phyloP scores from a whole-genome alignment of 2,329 filamentous ascomycete species.

The Talaromyces sp. region DNA sequence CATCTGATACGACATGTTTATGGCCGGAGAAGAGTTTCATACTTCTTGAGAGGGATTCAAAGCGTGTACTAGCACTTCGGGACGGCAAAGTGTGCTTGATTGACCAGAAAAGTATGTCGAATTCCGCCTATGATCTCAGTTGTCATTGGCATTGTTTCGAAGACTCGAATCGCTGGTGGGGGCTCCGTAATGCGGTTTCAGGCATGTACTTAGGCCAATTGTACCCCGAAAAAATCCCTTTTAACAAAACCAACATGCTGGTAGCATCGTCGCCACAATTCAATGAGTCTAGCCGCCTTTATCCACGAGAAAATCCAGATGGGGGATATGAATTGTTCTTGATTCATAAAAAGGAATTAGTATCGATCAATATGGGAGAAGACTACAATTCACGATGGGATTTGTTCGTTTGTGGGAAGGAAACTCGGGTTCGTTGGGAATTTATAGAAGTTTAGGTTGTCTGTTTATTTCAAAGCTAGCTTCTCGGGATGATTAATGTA shows the following conservation, averaged over 20 bases:
- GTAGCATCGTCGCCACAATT: neutral
- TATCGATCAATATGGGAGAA: neutral
- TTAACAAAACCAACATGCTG: neutral
- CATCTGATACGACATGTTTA: neutral
- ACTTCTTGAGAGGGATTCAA: neutral
- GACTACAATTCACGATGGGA: neutral
- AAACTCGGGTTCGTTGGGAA: neutral
- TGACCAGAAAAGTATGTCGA: neutral
- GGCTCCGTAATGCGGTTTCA: slow-evolving; percentile 1
- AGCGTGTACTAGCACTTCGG: neutral
- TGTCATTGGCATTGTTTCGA: slow-evolving; percentile 1
- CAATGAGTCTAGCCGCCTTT: neutral
- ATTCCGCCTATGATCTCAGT: neutral
- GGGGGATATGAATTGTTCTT: neutral
- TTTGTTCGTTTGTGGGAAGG: neutral
- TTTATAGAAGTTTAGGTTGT: neutral
- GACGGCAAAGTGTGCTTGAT: neutral
- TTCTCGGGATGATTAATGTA: no score
- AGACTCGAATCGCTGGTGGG: neutral
- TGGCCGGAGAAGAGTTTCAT: neutral
- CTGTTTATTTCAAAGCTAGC: no score
- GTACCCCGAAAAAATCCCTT: neutral
- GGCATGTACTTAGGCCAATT: neutral
- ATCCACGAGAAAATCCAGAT: neutral
- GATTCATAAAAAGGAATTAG: neutral